phyloP scores from a whole-genome alignment of 805 yeast species.

The Ogataea nakhonphanomensis region DNA sequence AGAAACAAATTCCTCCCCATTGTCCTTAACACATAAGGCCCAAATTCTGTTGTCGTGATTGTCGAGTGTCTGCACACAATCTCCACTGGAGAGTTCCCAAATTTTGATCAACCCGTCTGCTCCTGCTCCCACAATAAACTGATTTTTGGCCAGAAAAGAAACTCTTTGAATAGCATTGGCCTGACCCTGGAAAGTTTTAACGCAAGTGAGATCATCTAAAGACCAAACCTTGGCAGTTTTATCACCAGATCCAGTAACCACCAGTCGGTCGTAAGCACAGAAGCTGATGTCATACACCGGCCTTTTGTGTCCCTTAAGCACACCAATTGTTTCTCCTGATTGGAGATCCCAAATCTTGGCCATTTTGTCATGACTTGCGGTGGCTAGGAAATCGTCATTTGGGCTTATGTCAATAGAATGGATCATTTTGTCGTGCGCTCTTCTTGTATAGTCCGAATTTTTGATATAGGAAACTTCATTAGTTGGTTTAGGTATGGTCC shows the following conservation, averaged over 20 bases:
- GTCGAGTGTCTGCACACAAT: conserved; percentile 79
- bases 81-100: conserved; percentile 80
- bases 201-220: conserved; percentile 68
- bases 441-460: conserved; percentile 80
- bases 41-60: conserved; percentile 92
- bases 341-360: conserved; percentile 86
- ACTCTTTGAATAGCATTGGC: conserved; percentile 88
- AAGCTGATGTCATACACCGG: conserved; percentile 92
- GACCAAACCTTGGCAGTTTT: conserved; percentile 90
- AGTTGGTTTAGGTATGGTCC: conserved; percentile 63
- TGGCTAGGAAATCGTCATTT: conserved; percentile 81
- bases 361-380: conserved; percentile 91
- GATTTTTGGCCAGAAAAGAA: conserved; percentile 60
- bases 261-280: conserved; percentile 69
- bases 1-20: conserved; percentile 67
- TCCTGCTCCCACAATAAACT: conserved; percentile 73
- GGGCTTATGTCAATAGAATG: conserved; percentile 89
- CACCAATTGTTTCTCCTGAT: conserved; percentile 82
- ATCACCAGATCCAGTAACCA: conserved; percentile 90
- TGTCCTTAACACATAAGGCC: conserved; percentile 70
- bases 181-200: conserved; percentile 89
- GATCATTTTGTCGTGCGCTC: conserved; percentile 96
- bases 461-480: conserved; percentile 36
- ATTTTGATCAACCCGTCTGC: conserved; percentile 93
- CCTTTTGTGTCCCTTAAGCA: conserved; percentile 85